phyloP scores from a whole-genome alignment of 2,329 filamentous ascomycete species.

The Colletotrichum theobromicola region DNA sequence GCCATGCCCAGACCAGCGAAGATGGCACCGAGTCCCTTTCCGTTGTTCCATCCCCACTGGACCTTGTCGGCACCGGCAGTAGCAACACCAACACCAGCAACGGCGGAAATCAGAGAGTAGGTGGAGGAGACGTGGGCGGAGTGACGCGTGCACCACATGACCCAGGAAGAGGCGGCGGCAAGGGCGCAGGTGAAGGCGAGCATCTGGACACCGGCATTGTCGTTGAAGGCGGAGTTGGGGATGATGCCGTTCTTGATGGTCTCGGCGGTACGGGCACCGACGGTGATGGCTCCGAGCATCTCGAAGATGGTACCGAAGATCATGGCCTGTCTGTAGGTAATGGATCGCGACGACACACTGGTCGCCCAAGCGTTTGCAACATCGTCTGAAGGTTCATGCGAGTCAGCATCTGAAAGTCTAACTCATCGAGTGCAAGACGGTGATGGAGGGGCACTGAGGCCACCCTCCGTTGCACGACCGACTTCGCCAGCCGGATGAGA shows the following conservation, averaged over 20 bases:
- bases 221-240: constrained; percentile 60
- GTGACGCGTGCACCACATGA: constrained; percentile 81
- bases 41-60: constrained; percentile 73
- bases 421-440: background rate
- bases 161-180: constrained; percentile 72
- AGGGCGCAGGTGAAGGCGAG: constrained; percentile 70
- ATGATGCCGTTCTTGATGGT: constrained; percentile 85
- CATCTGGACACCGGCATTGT: constrained; percentile 70
- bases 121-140: constrained; percentile 77
- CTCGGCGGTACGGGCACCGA: constrained; percentile 72
- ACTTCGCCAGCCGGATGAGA: background rate
- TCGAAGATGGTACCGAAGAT: constrained; percentile 71
- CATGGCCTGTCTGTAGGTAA: constrained; percentile 74
- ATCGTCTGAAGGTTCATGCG: constrained; percentile 63
- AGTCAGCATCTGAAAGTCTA: constrained; percentile 4
- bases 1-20: constrained; percentile 76
- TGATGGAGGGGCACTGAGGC: background rate
- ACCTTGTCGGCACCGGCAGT: constrained; percentile 66
- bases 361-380: constrained; percentile 86
- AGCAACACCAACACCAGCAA: constrained; percentile 73
- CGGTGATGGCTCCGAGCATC: constrained; percentile 68
- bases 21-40: constrained; percentile 74
- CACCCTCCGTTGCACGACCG: background rate
- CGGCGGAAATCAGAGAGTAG: constrained; percentile 72
- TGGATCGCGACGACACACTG: constrained; percentile 79